phyloP scores from a whole-genome alignment of 2,329 filamentous ascomycete species.

The Colletotrichum zoysiae region DNA sequence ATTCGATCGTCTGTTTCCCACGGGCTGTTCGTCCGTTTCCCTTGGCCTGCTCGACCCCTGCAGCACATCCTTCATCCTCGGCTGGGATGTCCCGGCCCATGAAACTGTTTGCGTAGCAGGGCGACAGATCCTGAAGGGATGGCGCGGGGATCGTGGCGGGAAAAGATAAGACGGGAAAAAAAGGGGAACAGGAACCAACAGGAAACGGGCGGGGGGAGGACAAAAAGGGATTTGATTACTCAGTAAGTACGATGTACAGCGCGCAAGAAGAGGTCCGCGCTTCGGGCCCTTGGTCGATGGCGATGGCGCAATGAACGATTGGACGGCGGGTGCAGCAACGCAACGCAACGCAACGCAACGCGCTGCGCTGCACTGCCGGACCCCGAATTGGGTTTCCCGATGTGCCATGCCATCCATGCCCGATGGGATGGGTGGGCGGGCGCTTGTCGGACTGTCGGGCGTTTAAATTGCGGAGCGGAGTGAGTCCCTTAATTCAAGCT shows the following conservation, averaged over 20 bases:
- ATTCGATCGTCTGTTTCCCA: conserved; percentile 9
- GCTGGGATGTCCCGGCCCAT: conserved; percentile 28
- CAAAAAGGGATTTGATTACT: neutral
- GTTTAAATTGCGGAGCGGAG: neutral
- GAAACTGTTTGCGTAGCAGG: conserved; percentile 41
- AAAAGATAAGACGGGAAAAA: conserved; percentile 37
- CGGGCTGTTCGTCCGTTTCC: neutral
- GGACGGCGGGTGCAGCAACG: conserved; percentile 3
- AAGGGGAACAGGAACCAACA: neutral
- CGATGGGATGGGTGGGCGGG: neutral
- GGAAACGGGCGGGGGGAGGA: neutral
- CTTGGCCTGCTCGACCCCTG: conserved; percentile 13
- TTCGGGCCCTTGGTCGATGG: conserved; percentile 14
- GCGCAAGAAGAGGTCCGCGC: conserved; percentile 26
- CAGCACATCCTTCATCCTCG: conserved; percentile 27
- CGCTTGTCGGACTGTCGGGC: conserved; percentile 27
- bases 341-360: too few relatives aligned
- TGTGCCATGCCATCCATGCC: neutral
- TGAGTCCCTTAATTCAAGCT: conserved; percentile 20
- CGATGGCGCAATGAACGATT: conserved; percentile 15
- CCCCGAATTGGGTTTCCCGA: neutral
- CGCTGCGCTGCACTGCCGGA: conserved; percentile 5
- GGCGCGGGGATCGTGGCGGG: conserved; percentile 35
- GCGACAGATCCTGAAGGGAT: conserved; percentile 39
- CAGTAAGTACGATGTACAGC: too few relatives aligned